A percentile compares a stretch with the other conserved stretches of the same genome.
Conservation (phyloP, 148 eudicot species). For the Cornus controversa region DNA sequence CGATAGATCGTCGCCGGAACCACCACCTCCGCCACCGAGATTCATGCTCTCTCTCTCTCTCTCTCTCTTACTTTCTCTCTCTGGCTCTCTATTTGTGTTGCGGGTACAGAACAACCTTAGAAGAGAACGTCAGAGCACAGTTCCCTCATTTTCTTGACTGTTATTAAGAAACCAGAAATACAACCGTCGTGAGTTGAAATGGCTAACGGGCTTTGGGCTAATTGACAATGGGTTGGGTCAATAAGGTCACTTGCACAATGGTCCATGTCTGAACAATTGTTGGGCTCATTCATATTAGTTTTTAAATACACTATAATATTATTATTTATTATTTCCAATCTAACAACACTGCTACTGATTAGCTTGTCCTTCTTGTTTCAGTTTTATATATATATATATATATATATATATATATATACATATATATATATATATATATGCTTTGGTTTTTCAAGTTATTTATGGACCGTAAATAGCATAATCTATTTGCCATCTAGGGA, state of each 20-base stretch:
- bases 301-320: too few relatives aligned
- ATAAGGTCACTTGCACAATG: too few relatives aligned
- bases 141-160: too few relatives aligned
- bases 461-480: too few relatives aligned
- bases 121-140: background rate
- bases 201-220: background rate
- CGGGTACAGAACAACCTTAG: background rate
- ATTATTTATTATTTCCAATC: too few relatives aligned
- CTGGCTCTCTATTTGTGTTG: background rate
- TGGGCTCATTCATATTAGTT: background rate
- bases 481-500: background rate
- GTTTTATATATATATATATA: too few relatives aligned
- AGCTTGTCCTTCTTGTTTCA: too few relatives aligned
- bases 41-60: conserved; percentile 15
- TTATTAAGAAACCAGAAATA: background rate
- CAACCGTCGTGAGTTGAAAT: background rate
- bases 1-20: conserved; percentile 13
- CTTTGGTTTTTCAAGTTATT: too few relatives aligned
- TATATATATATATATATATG: too few relatives aligned
- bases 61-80: background rate
- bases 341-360: too few relatives aligned
- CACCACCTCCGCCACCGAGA: conserved; percentile 29
- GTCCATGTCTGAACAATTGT: background rate
- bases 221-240: background rate
- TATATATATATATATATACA: too few relatives aligned